These are phyloP conservation scores for Cladochytrium tenue DNA, from an alignment of 371 early-diverging fungal species.

Conservation along the genomic window DNA sequence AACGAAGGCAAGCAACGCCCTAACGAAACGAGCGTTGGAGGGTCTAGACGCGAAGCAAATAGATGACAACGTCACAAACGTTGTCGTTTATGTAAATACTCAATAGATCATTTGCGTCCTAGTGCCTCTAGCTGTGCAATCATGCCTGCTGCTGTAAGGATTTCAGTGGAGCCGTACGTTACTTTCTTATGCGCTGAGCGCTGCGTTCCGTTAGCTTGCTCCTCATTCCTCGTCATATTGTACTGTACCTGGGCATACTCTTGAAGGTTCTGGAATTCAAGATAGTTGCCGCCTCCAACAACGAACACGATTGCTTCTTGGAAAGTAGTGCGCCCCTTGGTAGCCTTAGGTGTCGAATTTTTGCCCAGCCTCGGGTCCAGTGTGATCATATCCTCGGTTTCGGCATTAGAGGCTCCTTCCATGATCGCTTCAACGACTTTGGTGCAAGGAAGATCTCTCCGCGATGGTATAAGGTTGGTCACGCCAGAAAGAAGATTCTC, in stretches of 20 bases:
- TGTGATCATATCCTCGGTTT: constrained; percentile 78
- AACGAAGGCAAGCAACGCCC: constrained; percentile 28
- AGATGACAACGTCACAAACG: constrained; percentile 53
- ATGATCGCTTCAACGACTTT: constrained; percentile 83
- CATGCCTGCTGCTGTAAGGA: constrained; percentile 84
- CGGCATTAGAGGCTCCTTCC: constrained; percentile 49
- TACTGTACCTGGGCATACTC: constrained; percentile 67
- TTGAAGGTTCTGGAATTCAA: constrained; percentile 92
- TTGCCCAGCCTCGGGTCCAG: constrained; percentile 79
- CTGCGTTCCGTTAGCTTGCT: not conserved
- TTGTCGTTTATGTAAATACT: constrained; percentile 28
- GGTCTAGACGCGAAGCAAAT: constrained; percentile 39
- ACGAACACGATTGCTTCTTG: constrained; percentile 94
- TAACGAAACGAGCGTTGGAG: constrained; percentile 33
- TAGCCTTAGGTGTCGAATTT: not conserved
- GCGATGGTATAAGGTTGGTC: constrained; percentile 86
- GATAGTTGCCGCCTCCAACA: constrained; percentile 94
- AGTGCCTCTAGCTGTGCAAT: constrained; percentile 77
- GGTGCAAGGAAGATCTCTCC: constrained; percentile 84
- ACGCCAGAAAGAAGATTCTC: constrained; percentile 90
- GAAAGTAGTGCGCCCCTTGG: constrained; percentile 48
- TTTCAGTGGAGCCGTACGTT: constrained; percentile 94
- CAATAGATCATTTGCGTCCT: constrained; percentile 29
- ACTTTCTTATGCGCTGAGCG: constrained; percentile 63
- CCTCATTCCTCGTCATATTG: not conserved